These are phyloP conservation scores for Aphanomyces invadans DNA, from an alignment of 352 stramenopile genomes.

Conservation along the genomic window DNA sequence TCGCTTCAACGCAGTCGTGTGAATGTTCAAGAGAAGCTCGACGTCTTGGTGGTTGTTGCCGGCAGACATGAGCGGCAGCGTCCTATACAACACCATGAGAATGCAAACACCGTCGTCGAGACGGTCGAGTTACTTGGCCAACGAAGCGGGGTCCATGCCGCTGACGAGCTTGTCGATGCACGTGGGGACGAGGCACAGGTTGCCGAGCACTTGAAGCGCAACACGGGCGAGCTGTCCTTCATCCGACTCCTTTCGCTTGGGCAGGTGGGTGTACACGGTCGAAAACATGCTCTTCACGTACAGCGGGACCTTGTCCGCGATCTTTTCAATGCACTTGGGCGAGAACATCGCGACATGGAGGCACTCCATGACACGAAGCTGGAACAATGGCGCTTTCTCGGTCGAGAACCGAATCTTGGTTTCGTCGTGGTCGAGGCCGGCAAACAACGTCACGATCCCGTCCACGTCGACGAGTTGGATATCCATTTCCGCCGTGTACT, in stretches of 20 bases:
- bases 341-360: constrained; percentile 85
- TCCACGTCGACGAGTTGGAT: constrained; percentile 70
- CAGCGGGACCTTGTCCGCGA: constrained; percentile 64
- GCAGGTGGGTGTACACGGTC: constrained; percentile 76
- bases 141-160: constrained; percentile 70
- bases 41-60: constrained; percentile 68
- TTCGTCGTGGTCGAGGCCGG: constrained; percentile 73
- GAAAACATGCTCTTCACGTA: constrained; percentile 83
- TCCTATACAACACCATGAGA: not conserved
- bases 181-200: constrained; percentile 76
- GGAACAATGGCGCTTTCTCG: constrained; percentile 57
- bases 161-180: constrained; percentile 85
- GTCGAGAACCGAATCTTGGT: constrained; percentile 76
- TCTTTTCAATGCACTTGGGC: constrained; percentile 61
- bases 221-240: constrained; percentile 73
- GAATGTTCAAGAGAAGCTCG: constrained; percentile 72
- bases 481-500: constrained; percentile 80
- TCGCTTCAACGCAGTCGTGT: constrained; percentile 84
- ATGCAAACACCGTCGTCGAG: not conserved
- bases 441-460: constrained; percentile 61
- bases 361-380: constrained; percentile 77
- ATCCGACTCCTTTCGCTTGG: constrained; percentile 65
- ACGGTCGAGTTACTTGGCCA: constrained; percentile 65
- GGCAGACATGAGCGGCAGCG: constrained; percentile 63
- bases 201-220: constrained; percentile 72